Percentiles rank a stretch among this genome's conserved stretches.
Evolutionary conservation across 2,329 filamentous ascomycete species (phyloP).

Genomic region (Stagonosporopsis cucurbitacearum): DNA sequence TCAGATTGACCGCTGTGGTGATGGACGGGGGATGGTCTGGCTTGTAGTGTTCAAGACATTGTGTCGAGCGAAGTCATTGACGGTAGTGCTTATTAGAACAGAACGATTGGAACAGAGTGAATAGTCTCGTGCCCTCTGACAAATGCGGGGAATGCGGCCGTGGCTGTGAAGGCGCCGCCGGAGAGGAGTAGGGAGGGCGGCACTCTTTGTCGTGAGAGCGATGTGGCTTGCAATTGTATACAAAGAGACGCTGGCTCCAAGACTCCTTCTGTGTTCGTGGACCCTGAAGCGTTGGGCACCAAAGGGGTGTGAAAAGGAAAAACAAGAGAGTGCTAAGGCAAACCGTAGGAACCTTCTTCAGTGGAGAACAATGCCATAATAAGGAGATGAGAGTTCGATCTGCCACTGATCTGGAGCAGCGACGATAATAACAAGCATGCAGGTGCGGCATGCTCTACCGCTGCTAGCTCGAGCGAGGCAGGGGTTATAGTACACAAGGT

Average conservation of each 20-base stretch:
- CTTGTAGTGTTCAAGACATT: conserved; percentile 25
- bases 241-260: conserved; percentile 7
- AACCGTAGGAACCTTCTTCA: background rate
- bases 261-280: background rate
- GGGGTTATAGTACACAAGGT: conserved; percentile 11
- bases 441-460: conserved; percentile 25
- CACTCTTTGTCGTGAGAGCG: conserved; percentile 11
- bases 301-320: background rate
- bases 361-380: conserved; percentile 10
- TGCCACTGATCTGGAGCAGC: conserved; percentile 13
- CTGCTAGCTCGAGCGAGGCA: conserved; percentile 25
- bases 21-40: conserved; percentile 1
- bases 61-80: conserved; percentile 19
- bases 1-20: background rate
- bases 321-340: conserved; percentile 10
- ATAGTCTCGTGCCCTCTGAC: conserved; percentile 8
- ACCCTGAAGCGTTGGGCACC: background rate
- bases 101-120: too few relatives aligned
- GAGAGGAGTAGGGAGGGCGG: background rate
- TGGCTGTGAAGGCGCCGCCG: background rate
- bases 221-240: conserved; percentile 18
- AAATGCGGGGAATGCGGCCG: conserved; percentile 6
- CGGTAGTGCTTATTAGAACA: conserved; percentile 2
- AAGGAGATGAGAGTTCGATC: conserved; percentile 26
- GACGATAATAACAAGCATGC: conserved; percentile 23